A percentile compares a stretch with the other conserved stretches of the same genome.
Conservation (phyloP, 441 rosid species). For the Lepidium campestre region DNA sequence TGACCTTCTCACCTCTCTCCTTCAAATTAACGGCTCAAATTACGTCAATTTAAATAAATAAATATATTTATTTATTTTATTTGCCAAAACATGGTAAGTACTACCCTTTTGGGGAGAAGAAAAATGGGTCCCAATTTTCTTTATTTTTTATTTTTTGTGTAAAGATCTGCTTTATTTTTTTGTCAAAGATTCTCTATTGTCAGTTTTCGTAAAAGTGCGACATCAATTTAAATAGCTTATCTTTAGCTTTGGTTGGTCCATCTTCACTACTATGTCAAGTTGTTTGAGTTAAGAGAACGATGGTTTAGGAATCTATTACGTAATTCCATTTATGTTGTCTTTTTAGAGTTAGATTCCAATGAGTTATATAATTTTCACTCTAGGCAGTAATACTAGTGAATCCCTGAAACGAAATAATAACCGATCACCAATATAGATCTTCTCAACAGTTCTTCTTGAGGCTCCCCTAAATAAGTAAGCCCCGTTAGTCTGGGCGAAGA, state of each 20-base stretch:
- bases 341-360: too few relatives aligned
- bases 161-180: not conserved
- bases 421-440: too few relatives aligned
- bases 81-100: not conserved
- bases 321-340: too few relatives aligned
- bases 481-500: too few relatives aligned
- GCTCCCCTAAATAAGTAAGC: too few relatives aligned
- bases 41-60: not conserved
- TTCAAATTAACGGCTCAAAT: conserved; percentile 24
- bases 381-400: too few relatives aligned
- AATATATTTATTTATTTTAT: not conserved
- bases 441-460: too few relatives aligned
- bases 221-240: not conserved
- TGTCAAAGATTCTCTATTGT: not conserved
- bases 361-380: too few relatives aligned
- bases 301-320: too few relatives aligned
- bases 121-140: not conserved
- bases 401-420: too few relatives aligned
- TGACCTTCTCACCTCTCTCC: conserved; percentile 19
- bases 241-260: conserved; percentile 1
- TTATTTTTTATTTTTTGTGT: not conserved
- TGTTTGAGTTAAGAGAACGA: too few relatives aligned
- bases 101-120: not conserved
- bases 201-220: not conserved
- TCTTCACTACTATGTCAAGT: conserved; percentile 13